Conservation (phyloP, 352 stramenopile genomes). For the Globisporangium ultimum region DNA sequence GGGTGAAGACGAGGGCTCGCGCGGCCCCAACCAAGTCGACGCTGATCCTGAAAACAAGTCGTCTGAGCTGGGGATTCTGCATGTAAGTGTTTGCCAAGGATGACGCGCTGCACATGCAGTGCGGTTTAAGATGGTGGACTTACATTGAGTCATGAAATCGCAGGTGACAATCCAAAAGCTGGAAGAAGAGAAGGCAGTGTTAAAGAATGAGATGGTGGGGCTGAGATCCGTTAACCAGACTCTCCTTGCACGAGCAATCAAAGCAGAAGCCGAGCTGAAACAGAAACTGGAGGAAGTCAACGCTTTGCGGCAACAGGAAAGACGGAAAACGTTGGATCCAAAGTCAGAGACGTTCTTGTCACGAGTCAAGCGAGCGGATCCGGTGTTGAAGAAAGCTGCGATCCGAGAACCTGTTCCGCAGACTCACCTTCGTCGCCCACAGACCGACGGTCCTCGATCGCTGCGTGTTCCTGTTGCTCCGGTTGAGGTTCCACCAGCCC, state of each 20-base stretch:
- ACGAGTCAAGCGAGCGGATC: background rate
- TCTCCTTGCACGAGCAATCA: conserved; percentile 3
- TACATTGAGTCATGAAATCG: too few species aligned
- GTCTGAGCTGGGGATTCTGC: conserved; percentile 3
- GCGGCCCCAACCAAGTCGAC: background rate
- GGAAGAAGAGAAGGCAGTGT: conserved; percentile 21
- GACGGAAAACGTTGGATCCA: conserved; percentile 2
- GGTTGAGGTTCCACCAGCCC: background rate
- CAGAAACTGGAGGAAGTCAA: conserved; percentile 2
- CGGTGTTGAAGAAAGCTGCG: conserved; percentile 1
- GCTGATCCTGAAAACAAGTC: conserved; percentile 1
- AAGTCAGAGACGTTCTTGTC: conserved; percentile 3
- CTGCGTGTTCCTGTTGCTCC: conserved; percentile 3
- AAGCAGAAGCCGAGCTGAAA: conserved; percentile 7
- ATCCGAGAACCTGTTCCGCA: conserved; percentile 3
- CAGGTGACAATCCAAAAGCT: conserved; percentile 30
- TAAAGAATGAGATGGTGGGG: conserved; percentile 23
- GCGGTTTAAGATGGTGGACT: too few species aligned
- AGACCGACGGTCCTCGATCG: conserved; percentile 1
- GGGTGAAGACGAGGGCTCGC: background rate
- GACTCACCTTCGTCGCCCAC: conserved; percentile 2
- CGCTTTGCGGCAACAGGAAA: background rate
- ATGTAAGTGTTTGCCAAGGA: conserved; percentile 3
- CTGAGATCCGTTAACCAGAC: conserved; percentile 24
- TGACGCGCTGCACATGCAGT: too few species aligned